Conservation (phyloP, 2,329 filamentous ascomycete genomes). For the Aspergillus pseudonomiae region DNA sequence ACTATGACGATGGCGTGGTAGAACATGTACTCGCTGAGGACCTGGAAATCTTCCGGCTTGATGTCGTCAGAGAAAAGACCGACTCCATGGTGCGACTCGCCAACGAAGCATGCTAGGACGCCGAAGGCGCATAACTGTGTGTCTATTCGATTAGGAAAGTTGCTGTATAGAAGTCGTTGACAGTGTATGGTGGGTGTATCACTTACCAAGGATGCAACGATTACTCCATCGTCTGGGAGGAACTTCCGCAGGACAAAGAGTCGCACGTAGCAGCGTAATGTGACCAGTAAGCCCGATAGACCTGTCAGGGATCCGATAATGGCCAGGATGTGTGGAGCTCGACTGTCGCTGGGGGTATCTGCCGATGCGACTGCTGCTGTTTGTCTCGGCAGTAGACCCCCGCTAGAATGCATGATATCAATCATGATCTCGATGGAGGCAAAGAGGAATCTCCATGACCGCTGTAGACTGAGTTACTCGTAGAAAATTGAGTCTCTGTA, state of each 20-base stretch:
- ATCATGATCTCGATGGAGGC: not conserved
- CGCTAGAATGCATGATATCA: not conserved
- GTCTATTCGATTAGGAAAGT: not conserved
- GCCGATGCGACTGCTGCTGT: not conserved
- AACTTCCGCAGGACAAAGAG: slow-evolving; percentile 51
- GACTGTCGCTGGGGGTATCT: not conserved
- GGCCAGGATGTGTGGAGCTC: slow-evolving; percentile 37
- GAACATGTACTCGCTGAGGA: slow-evolving; percentile 48
- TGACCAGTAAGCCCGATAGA: slow-evolving; percentile 42
- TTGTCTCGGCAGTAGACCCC: not conserved
- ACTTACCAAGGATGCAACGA: slow-evolving; percentile 47
- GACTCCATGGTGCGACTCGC: slow-evolving; percentile 50
- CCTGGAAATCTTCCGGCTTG: slow-evolving; percentile 32
- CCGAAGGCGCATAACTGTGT: slow-evolving; percentile 26
- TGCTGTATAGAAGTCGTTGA: not conserved
- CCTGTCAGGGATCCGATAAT: slow-evolving; percentile 45
- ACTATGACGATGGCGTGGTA: slow-evolving; percentile 53
- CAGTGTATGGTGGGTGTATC: not conserved
- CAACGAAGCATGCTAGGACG: slow-evolving; percentile 46
- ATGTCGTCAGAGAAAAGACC: slow-evolving; percentile 50
- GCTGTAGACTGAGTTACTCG: not conserved
- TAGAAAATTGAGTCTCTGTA: not conserved
- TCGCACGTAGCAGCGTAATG: slow-evolving; percentile 53
- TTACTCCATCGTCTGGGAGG: slow-evolving; percentile 54
- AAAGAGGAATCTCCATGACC: not conserved